phyloP scores from a whole-genome alignment of 352 stramenopile species.

The Globisporangium megalacanthum region DNA sequence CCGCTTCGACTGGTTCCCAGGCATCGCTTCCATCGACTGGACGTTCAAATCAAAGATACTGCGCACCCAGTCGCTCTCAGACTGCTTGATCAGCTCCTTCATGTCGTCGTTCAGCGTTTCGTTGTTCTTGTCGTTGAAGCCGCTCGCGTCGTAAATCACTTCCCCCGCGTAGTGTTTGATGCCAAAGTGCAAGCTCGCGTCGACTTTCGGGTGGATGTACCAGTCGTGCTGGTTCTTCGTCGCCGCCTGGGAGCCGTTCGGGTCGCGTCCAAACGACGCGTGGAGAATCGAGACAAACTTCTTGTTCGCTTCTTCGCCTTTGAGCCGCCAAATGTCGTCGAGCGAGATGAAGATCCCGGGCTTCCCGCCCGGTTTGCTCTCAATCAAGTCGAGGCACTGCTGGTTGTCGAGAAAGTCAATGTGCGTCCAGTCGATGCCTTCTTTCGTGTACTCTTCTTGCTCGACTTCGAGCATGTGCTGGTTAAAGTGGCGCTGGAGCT shows the following conservation, averaged over 20 bases:
- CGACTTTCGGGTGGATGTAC: conserved; percentile 89
- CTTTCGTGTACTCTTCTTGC: conserved; percentile 96
- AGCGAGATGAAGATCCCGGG: conserved; percentile 93
- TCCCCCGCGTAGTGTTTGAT: conserved; percentile 92
- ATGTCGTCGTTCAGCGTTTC: conserved; percentile 95
- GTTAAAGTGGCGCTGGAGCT: conserved; percentile 92
- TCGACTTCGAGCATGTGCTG: conserved; percentile 96
- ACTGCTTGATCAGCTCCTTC: conserved; percentile 90
- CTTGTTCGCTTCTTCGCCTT: conserved; percentile 89
- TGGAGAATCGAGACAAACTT: conserved; percentile 90
- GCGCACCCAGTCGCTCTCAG: conserved; percentile 74
- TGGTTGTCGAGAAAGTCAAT: conserved; percentile 95
- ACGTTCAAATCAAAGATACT: conserved; percentile 84
- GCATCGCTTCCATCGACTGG: conserved; percentile 80
- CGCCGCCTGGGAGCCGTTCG: conserved; percentile 33
- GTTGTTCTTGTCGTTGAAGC: conserved; percentile 99
- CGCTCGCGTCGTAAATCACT: conserved; percentile 95
- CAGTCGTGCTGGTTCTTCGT: conserved; percentile 81
- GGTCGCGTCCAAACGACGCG: conserved; percentile 68
- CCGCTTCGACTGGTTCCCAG: conserved; percentile 61
- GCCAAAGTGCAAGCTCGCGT: conserved; percentile 84
- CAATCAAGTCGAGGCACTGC: conserved; percentile 90
- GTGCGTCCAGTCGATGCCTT: conserved; percentile 92
- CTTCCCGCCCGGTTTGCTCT: conserved; percentile 86
- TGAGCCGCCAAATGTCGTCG: conserved; percentile 94